Conservation (phyloP, 352 stramenopile species). For the Globisporangium echinulatum region DNA sequence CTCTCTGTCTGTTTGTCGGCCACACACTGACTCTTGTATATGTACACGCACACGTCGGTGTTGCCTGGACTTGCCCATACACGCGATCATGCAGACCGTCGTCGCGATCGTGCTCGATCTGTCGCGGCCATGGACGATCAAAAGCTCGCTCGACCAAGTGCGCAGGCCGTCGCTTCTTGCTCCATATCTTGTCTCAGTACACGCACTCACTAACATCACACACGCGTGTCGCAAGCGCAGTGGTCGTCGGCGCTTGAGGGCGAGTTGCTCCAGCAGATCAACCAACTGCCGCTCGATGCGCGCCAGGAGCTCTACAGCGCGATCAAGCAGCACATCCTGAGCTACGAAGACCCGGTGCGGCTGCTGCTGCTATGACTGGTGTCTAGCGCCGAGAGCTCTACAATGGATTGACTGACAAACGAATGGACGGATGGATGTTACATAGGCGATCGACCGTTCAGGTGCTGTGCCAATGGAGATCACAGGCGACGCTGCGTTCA, state of each 20-base stretch:
- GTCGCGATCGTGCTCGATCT: conserved; percentile 63
- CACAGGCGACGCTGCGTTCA: conserved; percentile 24
- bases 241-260: conserved; percentile 74
- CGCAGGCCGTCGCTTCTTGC: neutral
- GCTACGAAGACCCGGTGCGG: conserved; percentile 71
- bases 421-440: neutral
- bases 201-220: no score
- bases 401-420: neutral
- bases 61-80: no score
- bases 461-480: conserved; percentile 44
- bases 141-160: conserved; percentile 64
- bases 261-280: conserved; percentile 67
- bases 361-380: conserved; percentile 1
- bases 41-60: no score
- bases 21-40: neutral
- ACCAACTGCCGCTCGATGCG: conserved; percentile 38
- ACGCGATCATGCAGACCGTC: conserved; percentile 32
- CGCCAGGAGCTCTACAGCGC: conserved; percentile 51
- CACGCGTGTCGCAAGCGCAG: conserved; percentile 10
- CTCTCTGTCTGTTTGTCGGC: neutral
- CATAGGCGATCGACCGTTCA: conserved; percentile 52
- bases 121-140: conserved; percentile 76
- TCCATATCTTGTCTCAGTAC: no score
- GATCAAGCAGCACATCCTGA: conserved; percentile 68
- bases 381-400: neutral